Evolutionary conservation across 306 rosid species (phyloP).

Genomic region (Delonix regia): DNA sequence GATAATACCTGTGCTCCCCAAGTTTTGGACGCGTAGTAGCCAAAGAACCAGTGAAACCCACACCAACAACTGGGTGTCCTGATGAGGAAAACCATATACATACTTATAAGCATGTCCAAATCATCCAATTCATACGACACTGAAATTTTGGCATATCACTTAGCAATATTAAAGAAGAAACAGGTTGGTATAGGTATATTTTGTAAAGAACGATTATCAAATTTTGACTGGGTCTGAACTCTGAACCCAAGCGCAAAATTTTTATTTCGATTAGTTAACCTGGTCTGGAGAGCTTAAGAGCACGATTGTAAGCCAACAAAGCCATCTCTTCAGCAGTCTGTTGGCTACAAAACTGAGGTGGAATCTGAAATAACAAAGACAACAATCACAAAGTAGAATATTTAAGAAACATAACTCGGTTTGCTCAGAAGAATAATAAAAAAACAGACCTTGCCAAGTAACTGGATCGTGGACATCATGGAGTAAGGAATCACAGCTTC

Average conservation of each 20-base stretch:
- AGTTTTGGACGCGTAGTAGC: slow-evolving; percentile 62
- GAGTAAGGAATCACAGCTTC: slow-evolving; percentile 88
- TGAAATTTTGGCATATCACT: neutral
- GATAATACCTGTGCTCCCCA: slow-evolving; percentile 82
- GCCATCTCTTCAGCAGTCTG: slow-evolving; percentile 85
- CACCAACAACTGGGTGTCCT: slow-evolving; percentile 90
- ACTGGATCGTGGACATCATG: slow-evolving; percentile 64
- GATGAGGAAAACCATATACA: slow-evolving; percentile 29
- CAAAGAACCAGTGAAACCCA: slow-evolving; percentile 88
- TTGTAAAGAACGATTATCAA: neutral
- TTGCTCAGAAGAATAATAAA: neutral
- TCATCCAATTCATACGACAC: slow-evolving; percentile 16
- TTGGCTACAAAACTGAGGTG: slow-evolving; percentile 65
- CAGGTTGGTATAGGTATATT: neutral
- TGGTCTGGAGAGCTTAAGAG: slow-evolving; percentile 82
- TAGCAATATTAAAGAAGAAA: neutral
- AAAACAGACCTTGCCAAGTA: slow-evolving; percentile 68
- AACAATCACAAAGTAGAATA: neutral
- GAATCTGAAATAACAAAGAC: slow-evolving; percentile 58
- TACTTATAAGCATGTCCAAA: slow-evolving; percentile 16
- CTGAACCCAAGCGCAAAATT: neutral
- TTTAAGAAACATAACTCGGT: neutral
- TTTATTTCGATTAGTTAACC: slow-evolving; percentile 46
- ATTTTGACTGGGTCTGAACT: neutral
- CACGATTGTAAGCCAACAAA: slow-evolving; percentile 87